A percentile compares a stretch with the other conserved stretches of the same genome.
Evolutionary conservation across 805 yeast species (phyloP).

Genomic region (Yarrowia sp.): DNA sequence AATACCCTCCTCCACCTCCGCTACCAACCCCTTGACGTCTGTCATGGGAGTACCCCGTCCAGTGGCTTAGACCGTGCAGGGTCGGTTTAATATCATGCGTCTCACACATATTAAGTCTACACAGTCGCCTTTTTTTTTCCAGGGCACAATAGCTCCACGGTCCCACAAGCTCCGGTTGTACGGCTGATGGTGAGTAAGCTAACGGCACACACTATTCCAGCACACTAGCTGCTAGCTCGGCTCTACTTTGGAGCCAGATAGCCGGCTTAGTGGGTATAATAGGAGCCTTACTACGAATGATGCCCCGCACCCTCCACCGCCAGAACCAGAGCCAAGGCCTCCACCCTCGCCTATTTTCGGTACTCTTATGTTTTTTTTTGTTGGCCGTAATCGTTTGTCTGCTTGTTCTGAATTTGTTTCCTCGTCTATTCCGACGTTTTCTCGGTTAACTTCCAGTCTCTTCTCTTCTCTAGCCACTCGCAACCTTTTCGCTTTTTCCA

Average conservation of each 20-base stretch:
- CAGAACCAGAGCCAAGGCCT: no score
- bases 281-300: no score
- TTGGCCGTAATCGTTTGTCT: no score
- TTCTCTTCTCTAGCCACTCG: no score
- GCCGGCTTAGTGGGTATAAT: background rate
- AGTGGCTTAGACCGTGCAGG: constrained; percentile 33
- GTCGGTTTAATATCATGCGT: constrained; percentile 29
- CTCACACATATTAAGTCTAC: constrained; percentile 4
- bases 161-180: constrained; percentile 26
- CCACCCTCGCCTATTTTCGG: background rate
- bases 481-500: no score
- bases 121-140: constrained; percentile 1
- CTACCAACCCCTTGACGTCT: background rate
- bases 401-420: no score
- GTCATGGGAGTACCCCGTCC: constrained; percentile 12
- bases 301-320: no score
- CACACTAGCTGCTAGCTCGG: background rate
- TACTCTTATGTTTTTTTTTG: no score
- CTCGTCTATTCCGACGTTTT: background rate
- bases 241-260: constrained; percentile 22
- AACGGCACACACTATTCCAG: constrained; percentile 7
- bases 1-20: no score
- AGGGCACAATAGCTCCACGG: background rate
- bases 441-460: background rate
- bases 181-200: constrained; percentile 35